A percentile compares a stretch with the other conserved stretches of the same genome.
Evolutionary conservation across 2,329 filamentous ascomycete species (phyloP).

Genomic region (Aspergillus sp.): DNA sequence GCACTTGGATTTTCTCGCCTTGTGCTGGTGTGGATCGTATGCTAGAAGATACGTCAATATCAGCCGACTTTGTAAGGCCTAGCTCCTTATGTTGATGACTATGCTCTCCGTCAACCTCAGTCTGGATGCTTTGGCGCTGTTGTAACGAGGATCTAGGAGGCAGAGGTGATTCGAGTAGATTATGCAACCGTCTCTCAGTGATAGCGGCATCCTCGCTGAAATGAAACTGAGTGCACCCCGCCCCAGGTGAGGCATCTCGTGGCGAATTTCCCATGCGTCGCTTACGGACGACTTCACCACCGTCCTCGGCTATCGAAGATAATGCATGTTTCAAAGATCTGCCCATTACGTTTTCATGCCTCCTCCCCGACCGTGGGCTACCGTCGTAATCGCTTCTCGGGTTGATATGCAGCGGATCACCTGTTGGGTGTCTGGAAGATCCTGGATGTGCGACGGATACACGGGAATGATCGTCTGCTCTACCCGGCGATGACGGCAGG

Average conservation of each 20-base stretch:
- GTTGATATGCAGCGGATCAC: conserved; percentile 25
- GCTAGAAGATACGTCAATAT: not conserved
- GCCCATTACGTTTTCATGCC: conserved; percentile 39
- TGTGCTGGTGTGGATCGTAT: not conserved
- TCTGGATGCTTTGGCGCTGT: not conserved
- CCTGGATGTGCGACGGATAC: not conserved
- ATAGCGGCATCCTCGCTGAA: conserved; percentile 1
- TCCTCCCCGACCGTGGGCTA: conserved; percentile 13
- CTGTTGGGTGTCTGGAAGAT: not conserved
- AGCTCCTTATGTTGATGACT: not conserved
- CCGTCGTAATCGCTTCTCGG: conserved; percentile 2
- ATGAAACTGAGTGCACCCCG: not conserved
- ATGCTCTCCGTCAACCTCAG: not conserved
- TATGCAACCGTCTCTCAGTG: conserved; percentile 28
- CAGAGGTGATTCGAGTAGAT: conserved; percentile 31
- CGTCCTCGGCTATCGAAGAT: conserved; percentile 52
- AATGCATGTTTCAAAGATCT: conserved; percentile 37
- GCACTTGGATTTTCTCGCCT: not conserved
- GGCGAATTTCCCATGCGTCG: not conserved
- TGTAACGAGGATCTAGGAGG: conserved; percentile 23
- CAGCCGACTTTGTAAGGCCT: not conserved
- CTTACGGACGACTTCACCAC: conserved; percentile 31
- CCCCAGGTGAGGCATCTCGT: not conserved
- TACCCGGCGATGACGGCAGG: not conserved
- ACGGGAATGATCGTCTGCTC: not conserved